Percentiles rank a stretch among this genome's conserved stretches.
These are phyloP conservation scores for Trichocladium antarcticum DNA, from an alignment of 495 filamentous ascomycete genomes.

Conservation along the genomic window DNA sequence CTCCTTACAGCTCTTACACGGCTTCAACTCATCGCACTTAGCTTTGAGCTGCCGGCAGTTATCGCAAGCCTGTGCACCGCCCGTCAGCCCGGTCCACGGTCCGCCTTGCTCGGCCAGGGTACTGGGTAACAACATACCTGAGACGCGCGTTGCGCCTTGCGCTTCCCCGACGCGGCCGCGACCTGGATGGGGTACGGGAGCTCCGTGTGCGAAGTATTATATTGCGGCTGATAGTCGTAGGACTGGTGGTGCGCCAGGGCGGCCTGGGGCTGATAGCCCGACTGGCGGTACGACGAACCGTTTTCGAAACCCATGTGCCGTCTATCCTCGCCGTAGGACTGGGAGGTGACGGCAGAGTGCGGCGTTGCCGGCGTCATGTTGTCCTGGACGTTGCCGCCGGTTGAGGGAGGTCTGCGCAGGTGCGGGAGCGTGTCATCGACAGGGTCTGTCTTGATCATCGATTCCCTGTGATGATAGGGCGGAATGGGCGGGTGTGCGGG, in stretches of 20 bases:
- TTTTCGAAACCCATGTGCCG: conserved; percentile 39
- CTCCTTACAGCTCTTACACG: conserved; percentile 46
- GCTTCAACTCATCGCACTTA: conserved; percentile 58
- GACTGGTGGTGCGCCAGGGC: conserved; percentile 33
- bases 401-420: conserved; percentile 35
- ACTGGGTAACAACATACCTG: conserved; percentile 34
- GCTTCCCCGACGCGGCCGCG: conserved; percentile 32
- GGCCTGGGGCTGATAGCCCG: conserved; percentile 36
- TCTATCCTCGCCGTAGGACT: conserved; percentile 33
- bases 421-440: conserved; percentile 37
- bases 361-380: conserved; percentile 28
- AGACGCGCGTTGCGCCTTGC: conserved; percentile 42
- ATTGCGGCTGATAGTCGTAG: conserved; percentile 34
- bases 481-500: conserved; percentile 36
- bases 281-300: conserved; percentile 32
- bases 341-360: conserved; percentile 23
- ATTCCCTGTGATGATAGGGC: conserved; percentile 31
- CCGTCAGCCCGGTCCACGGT: conserved; percentile 16
- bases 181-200: conserved; percentile 27
- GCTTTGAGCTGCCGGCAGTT: conserved; percentile 58
- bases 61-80: conserved; percentile 49
- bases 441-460: conserved; percentile 41
- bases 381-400: conserved; percentile 29
- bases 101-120: too few species aligned
- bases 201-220: conserved; percentile 22